Percentiles rank a stretch among this genome's conserved stretches.
Conservation (phyloP, 1,284 basidiomycete genomes). For the Meira nashicola region DNA sequence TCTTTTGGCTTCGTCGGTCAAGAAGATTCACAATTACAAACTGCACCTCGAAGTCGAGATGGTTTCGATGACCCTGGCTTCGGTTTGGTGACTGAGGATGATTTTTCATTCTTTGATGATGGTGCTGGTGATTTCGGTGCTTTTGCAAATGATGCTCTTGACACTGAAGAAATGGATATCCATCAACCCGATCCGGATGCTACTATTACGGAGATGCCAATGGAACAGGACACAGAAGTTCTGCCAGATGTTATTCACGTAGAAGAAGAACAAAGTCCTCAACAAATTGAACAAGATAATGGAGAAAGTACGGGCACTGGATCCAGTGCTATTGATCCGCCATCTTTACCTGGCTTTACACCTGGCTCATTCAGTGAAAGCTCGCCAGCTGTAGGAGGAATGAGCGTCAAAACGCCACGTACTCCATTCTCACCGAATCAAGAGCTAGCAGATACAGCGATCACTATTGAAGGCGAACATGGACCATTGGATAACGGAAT, state of each 20-base stretch:
- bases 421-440: slow-evolving; percentile 41
- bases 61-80: slow-evolving; percentile 24
- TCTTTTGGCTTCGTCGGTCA: slow-evolving; percentile 4
- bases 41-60: neutral
- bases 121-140: slow-evolving; percentile 10
- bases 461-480: slow-evolving; percentile 21
- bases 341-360: slow-evolving; percentile 43
- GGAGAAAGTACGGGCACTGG: slow-evolving; percentile 4
- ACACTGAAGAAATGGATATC: too few species aligned
- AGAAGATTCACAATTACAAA: neutral
- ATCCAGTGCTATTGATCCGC: slow-evolving; percentile 28
- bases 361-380: slow-evolving; percentile 39
- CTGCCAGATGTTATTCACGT: neutral
- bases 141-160: neutral
- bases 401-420: slow-evolving; percentile 33
- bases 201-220: too few species aligned
- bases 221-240: too few species aligned
- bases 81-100: slow-evolving; percentile 41
- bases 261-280: neutral
- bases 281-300: neutral
- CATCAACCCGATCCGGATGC: too few species aligned
- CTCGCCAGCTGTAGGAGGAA: slow-evolving; percentile 37
- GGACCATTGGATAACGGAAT: neutral
- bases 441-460: slow-evolving; percentile 23
- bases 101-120: slow-evolving; percentile 48